Conservation (phyloP, 192 early-diverging fungal species). For the Jimgerdemannia lactiflua region DNA sequence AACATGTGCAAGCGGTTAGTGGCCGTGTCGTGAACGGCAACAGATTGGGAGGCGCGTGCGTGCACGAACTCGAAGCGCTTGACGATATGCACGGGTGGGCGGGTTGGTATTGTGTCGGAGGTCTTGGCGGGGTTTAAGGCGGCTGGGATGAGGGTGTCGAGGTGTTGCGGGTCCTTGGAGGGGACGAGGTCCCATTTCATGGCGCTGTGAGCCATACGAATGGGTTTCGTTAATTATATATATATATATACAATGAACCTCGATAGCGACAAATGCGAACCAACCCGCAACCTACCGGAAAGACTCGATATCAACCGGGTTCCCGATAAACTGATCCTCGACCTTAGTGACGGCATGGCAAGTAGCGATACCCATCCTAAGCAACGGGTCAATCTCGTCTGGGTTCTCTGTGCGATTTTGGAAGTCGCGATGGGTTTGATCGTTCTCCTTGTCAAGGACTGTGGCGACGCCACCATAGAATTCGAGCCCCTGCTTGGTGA, state of each 20-base stretch:
- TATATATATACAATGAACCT: too few species aligned
- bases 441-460: neutral
- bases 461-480: slow-evolving; percentile 45
- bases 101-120: slow-evolving; percentile 23
- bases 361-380: slow-evolving; percentile 46
- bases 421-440: slow-evolving; percentile 12
- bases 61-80: slow-evolving; percentile 80
- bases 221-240: too few species aligned
- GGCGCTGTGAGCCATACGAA: slow-evolving; percentile 14
- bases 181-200: slow-evolving; percentile 46
- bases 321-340: slow-evolving; percentile 59
- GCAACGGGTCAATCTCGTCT: slow-evolving; percentile 19
- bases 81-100: slow-evolving; percentile 45
- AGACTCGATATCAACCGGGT: slow-evolving; percentile 78
- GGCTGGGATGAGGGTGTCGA: slow-evolving; percentile 48
- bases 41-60: slow-evolving; percentile 71
- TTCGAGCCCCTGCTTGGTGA: slow-evolving; percentile 73
- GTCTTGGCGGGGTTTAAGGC: slow-evolving; percentile 15
- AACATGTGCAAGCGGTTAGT: slow-evolving; percentile 58
- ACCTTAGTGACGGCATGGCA: slow-evolving; percentile 67
- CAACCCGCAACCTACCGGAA: slow-evolving; percentile 31
- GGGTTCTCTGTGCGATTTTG: slow-evolving; percentile 21
- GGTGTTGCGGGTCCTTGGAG: slow-evolving; percentile 18
- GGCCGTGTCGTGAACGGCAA: slow-evolving; percentile 54
- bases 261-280: too few species aligned